A percentile compares a stretch with the other conserved stretches of the same genome.
Evolutionary conservation across 495 filamentous ascomycete genomes (phyloP).

Genomic region (Daldinia concentrica): DNA sequence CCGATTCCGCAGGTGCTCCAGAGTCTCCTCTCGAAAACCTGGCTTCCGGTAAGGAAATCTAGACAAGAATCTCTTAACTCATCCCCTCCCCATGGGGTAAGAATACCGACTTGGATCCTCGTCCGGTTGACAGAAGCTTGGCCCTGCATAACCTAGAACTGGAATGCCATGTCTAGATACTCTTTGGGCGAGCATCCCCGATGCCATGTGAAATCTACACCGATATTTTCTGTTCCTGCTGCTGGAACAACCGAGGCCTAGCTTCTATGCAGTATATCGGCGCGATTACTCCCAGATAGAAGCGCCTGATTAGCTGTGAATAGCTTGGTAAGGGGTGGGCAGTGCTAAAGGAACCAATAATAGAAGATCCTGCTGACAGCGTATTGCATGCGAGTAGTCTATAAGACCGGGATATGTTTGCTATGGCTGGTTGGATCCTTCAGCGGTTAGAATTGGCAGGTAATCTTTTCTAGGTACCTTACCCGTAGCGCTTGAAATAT

Average conservation of each 20-base stretch:
- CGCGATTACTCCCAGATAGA: constrained; percentile 11
- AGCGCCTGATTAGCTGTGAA: constrained; percentile 11
- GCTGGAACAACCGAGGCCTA: constrained; percentile 31
- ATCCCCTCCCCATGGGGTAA: constrained; percentile 28
- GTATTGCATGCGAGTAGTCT: constrained; percentile 10
- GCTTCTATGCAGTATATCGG: constrained; percentile 20
- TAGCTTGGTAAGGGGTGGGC: constrained; percentile 1
- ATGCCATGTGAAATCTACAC: constrained; percentile 30
- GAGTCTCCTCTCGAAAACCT: constrained; percentile 10
- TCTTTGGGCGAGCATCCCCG: background rate
- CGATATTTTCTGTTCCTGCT: constrained; percentile 23
- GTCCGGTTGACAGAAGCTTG: constrained; percentile 21
- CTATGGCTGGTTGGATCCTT: constrained; percentile 21
- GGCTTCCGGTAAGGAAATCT: constrained; percentile 17
- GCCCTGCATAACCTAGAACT: constrained; percentile 26
- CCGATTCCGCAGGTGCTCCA: constrained; percentile 25
- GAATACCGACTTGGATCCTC: constrained; percentile 15
- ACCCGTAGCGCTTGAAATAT: constrained; percentile 5
- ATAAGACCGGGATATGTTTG: background rate
- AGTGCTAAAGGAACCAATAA: constrained; percentile 22
- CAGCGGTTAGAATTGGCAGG: constrained; percentile 24
- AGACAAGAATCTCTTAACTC: constrained; percentile 12
- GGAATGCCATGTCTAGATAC: constrained; percentile 23
- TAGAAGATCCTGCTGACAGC: constrained; percentile 6
- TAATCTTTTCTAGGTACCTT: background rate